phyloP scores from a whole-genome alignment of 1,284 basidiomycete species.

The Boletus mariae region DNA sequence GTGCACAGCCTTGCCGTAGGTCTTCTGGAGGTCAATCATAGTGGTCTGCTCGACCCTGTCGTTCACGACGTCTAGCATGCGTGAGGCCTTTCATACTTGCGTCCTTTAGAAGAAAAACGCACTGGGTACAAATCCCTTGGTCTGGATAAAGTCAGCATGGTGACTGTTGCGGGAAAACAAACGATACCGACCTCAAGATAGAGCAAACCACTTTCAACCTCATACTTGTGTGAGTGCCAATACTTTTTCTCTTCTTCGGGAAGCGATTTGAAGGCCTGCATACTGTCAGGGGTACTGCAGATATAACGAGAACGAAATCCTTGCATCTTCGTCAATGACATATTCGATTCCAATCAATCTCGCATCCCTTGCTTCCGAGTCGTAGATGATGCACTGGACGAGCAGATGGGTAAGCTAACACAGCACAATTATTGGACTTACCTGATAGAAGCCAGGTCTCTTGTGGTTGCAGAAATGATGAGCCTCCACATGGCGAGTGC shows the following conservation, averaged over 20 bases:
- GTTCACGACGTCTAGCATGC: conserved; percentile 29
- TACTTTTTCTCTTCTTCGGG: conserved; percentile 45
- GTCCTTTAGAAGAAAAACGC: conserved; percentile 6
- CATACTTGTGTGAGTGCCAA: conserved; percentile 50
- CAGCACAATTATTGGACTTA: neutral
- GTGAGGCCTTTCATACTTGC: neutral
- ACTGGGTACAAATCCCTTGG: conserved; percentile 40
- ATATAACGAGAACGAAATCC: neutral
- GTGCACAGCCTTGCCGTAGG: conserved; percentile 52
- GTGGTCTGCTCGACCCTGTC: conserved; percentile 43
- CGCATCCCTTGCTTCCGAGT: conserved; percentile 42
- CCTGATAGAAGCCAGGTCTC: conserved; percentile 19
- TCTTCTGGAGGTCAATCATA: conserved; percentile 47
- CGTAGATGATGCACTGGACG: conserved; percentile 42
- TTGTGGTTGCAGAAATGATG: conserved; percentile 33
- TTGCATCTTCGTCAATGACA: conserved; percentile 42
- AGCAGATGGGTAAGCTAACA: conserved; percentile 1
- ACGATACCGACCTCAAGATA: conserved; percentile 34
- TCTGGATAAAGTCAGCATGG: conserved; percentile 9
- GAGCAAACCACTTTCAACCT: conserved; percentile 49
- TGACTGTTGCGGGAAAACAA: neutral
- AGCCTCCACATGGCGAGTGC: conserved; percentile 33
- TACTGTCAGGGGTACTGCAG: neutral
- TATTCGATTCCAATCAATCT: conserved; percentile 53
- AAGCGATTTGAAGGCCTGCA: conserved; percentile 39